Evolutionary conservation across 164 flowering plant genomes (phyloP).

Genomic region (Akebia trifoliata): DNA sequence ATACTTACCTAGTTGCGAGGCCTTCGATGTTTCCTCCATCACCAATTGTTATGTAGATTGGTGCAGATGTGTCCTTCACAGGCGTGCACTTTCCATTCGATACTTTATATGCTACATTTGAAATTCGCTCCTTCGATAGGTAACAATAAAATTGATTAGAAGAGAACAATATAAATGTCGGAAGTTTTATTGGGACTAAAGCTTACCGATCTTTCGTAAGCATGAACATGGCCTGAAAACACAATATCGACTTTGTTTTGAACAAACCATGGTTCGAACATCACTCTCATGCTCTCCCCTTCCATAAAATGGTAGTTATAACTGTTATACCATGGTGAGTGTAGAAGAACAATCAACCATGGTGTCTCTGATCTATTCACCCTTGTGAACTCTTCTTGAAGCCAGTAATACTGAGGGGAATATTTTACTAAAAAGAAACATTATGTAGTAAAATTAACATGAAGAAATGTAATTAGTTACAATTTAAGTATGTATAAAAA

Average conservation of each 20-base stretch:
- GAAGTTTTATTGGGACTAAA: neutral
- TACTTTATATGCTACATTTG: slow-evolving; percentile 40
- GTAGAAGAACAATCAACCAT: slow-evolving; percentile 45
- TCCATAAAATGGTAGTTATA: slow-evolving; percentile 52
- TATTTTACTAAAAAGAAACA: slow-evolving; percentile 25
- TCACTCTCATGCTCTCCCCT: slow-evolving; percentile 59
- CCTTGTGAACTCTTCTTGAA: slow-evolving; percentile 31
- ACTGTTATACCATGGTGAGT: slow-evolving; percentile 46
- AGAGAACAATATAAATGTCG: neutral
- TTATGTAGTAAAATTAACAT: neutral
- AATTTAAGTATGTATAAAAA: no score
- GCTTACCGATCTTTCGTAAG: slow-evolving; percentile 53
- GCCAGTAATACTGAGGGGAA: slow-evolving; percentile 43
- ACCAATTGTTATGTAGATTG: slow-evolving; percentile 44
- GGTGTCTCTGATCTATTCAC: slow-evolving; percentile 42
- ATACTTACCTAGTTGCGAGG: slow-evolving; percentile 30
- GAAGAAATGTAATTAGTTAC: no score
- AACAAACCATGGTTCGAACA: slow-evolving; percentile 54
- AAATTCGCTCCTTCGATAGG: slow-evolving; percentile 32
- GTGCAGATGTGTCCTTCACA: slow-evolving; percentile 32
- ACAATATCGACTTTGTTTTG: slow-evolving; percentile 54
- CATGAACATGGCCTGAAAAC: slow-evolving; percentile 59
- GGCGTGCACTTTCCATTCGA: slow-evolving; percentile 35
- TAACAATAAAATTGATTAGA: neutral
- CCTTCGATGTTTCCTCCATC: slow-evolving; percentile 59